Conservation (phyloP, 768 basidiomycete genomes). For the Lyophyllum shimeji region DNA sequence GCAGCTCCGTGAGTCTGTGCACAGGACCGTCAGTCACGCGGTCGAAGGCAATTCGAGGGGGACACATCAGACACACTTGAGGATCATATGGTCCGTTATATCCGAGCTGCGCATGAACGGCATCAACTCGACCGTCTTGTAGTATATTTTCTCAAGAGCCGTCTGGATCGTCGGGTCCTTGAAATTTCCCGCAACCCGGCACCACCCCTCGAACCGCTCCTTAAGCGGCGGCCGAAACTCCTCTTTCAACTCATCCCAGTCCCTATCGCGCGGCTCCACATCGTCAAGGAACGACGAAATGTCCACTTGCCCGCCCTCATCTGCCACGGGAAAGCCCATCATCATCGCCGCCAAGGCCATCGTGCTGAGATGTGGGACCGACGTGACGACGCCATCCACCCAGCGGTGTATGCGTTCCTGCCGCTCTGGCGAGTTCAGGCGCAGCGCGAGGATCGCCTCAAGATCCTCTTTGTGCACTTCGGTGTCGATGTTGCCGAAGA, state of each 20-base stretch:
- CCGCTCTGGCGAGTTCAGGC: slow-evolving; percentile 38
- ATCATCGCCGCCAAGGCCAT: slow-evolving; percentile 68
- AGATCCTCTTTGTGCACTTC: slow-evolving; percentile 41
- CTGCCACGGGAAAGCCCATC: slow-evolving; percentile 35
- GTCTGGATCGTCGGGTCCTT: slow-evolving; percentile 31
- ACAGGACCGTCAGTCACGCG: neutral
- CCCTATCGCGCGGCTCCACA: slow-evolving; percentile 49
- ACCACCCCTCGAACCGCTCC: slow-evolving; percentile 60
- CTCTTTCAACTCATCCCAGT: slow-evolving; percentile 59
- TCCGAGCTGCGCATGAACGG: slow-evolving; percentile 54
- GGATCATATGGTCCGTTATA: slow-evolving; percentile 54
- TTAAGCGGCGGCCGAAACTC: slow-evolving; percentile 60
- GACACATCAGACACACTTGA: slow-evolving; percentile 36
- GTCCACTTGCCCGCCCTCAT: slow-evolving; percentile 45
- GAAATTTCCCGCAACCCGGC: slow-evolving; percentile 33
- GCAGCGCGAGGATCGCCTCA: slow-evolving; percentile 43
- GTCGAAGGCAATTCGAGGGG: neutral
- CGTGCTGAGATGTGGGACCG: slow-evolving; percentile 38
- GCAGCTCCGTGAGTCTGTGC: slow-evolving; percentile 46
- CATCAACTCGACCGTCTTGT: slow-evolving; percentile 49
- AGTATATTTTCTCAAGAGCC: slow-evolving; percentile 41
- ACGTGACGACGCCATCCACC: slow-evolving; percentile 48
- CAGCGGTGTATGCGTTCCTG: slow-evolving; percentile 49
- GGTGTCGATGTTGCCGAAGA: slow-evolving; percentile 49
- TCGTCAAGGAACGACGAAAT: slow-evolving; percentile 53